Base-by-base conservation (phyloP, 2,329 filamentous ascomycete species). In the Fusarium buharicum region DNA sequence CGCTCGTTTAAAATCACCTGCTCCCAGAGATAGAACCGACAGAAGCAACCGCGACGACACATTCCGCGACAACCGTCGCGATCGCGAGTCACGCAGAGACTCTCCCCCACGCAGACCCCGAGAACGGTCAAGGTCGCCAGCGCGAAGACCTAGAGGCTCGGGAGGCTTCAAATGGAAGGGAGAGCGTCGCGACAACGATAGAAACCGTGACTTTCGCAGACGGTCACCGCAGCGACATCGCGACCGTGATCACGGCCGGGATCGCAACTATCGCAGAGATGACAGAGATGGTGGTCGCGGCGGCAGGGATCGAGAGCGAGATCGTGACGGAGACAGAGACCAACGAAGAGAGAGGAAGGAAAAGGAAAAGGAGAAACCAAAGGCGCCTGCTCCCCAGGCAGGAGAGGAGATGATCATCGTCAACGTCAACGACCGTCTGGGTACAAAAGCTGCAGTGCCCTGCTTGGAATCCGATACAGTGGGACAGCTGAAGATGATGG, bases 391-490 rank as follows among this genome's bases (percentile, higher is more conserved):
- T 73, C 44, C 56, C 3, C 64, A 63, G 10, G 34, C 78, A 4
- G 75, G 81, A 6, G 90, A 96, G 72, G 89, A 92, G 53, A 96
- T 97, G 90, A 97, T 98, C 67, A 86, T 96, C 47, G 93, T 98
- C 16, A 87, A 94, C 71, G 88, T 98, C 72, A 98, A 98, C 75
- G 94, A 98, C 76, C 86, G 94, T n/a, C 81, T 98, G 31, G 94
- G 94, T 12, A 97, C 94, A n/a, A 97, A 97, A 72, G 92, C 93
- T 14, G 90, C 91, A 48, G 95, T 98, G 63, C 94, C 94, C 0
- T 97, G 93, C 74, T 81, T 97, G 54, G 88, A 91, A 1, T 90
- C 87, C 4, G 94, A 98, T 77, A 89, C 88, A 8, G 89, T 97
- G 65, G 89, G 89, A 64, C 84, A 93, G 59, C 92, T 97, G 79